A percentile compares a stretch with the other conserved stretches of the same genome.
phyloP scores from a whole-genome alignment of 2,329 filamentous ascomycete species.

The Diaporthe destruens region DNA sequence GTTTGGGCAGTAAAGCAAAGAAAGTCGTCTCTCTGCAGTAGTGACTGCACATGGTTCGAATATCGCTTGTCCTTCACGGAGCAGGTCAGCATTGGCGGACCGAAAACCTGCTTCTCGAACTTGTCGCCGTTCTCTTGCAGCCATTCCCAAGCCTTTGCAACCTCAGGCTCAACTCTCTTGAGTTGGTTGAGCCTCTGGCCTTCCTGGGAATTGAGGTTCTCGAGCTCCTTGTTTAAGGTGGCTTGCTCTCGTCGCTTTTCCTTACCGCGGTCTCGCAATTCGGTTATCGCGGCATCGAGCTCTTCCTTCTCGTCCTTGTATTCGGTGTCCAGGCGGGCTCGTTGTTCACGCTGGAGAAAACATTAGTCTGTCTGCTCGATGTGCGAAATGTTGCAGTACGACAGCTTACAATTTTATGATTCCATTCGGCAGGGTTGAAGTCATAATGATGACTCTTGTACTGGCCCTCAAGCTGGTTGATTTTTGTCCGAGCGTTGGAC shows the following conservation, averaged over 20 bases:
- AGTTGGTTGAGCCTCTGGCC: constrained; percentile 81
- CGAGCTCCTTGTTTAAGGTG: constrained; percentile 62
- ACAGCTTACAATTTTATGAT: constrained; percentile 70
- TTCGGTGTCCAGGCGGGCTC: constrained; percentile 37
- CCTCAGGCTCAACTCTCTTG: constrained; percentile 70
- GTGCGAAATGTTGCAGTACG: no score
- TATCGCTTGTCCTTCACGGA: constrained; percentile 80
- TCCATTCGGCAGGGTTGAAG: constrained; percentile 79
- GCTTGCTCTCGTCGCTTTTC: constrained; percentile 55
- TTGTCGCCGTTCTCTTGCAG: constrained; percentile 75
- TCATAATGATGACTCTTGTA: constrained; percentile 72
- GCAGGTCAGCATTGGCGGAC: constrained; percentile 84
- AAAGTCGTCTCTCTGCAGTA: constrained; percentile 65
- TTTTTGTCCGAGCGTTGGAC: constrained; percentile 63
- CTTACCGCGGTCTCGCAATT: constrained; percentile 57
- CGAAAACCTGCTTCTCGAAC: constrained; percentile 83
- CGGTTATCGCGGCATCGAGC: constrained; percentile 45
- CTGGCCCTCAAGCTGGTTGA: constrained; percentile 74
- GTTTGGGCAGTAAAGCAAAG: constrained; percentile 83
- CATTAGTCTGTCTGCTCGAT: constrained; percentile 11
- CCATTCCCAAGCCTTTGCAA: constrained; percentile 83
- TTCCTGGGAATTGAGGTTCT: constrained; percentile 76
- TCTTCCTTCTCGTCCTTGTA: constrained; percentile 43
- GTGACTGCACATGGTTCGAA: constrained; percentile 65
- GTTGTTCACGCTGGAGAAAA: constrained; percentile 36